These are phyloP conservation scores for Cydonia oblonga DNA, from an alignment of 331 rosid genomes.

Conservation along the genomic window DNA sequence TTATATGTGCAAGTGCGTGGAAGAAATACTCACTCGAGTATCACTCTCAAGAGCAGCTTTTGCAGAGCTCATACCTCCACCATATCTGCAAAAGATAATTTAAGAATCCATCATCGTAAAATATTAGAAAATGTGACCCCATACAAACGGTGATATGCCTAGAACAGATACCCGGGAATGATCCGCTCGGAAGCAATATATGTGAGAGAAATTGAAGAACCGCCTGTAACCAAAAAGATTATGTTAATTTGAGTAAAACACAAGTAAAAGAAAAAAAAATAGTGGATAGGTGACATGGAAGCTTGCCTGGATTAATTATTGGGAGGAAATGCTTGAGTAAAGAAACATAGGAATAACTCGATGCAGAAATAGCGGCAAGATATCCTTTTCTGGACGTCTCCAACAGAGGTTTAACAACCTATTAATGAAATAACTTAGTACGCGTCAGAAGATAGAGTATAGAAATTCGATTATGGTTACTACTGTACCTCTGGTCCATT, in stretches of 20 bases:
- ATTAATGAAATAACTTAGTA: slow-evolving; percentile 8
- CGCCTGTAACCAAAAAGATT: slow-evolving; percentile 42
- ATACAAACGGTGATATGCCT: slow-evolving; percentile 3
- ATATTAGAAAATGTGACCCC: neutral
- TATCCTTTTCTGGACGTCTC: slow-evolving; percentile 94
- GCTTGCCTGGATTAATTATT: slow-evolving; percentile 69
- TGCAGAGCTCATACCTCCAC: slow-evolving; percentile 99
- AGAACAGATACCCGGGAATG: slow-evolving; percentile 66
- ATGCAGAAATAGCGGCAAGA: slow-evolving; percentile 89
- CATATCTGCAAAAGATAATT: slow-evolving; percentile 40
- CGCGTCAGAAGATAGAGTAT: neutral
- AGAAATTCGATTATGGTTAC: neutral
- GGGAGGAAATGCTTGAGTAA: slow-evolving; percentile 79
- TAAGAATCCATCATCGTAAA: neutral
- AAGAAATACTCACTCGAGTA: slow-evolving; percentile 46
- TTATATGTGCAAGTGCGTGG: neutral
- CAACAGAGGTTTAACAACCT: slow-evolving; percentile 72
- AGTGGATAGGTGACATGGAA: neutral
- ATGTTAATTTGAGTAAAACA: neutral
- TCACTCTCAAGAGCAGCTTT: slow-evolving; percentile 97
- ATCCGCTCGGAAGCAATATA: slow-evolving; percentile 88
- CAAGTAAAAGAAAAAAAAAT: neutral
- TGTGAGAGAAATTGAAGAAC: slow-evolving; percentile 78
- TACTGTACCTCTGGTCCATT: slow-evolving; percentile 79
- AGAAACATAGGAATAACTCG: slow-evolving; percentile 84